phyloP scores from a whole-genome alignment of 176 grass and related monocot species.

The Aegilops longissima region DNA sequence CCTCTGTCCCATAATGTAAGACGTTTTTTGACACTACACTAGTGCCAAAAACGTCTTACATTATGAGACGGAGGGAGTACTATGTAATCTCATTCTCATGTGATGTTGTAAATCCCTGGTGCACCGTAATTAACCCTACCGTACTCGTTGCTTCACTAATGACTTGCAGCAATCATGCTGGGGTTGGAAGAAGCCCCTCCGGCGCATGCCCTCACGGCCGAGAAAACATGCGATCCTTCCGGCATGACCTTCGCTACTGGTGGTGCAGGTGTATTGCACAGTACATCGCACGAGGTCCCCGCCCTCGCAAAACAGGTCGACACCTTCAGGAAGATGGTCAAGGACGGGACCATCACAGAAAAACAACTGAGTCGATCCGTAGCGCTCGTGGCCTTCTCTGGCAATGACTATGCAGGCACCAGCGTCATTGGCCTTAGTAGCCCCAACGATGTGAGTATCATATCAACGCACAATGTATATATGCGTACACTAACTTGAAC shows the following conservation, averaged over 20 bases:
- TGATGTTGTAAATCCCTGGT: background rate
- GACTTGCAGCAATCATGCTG: constrained; percentile 20
- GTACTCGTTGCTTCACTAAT: background rate
- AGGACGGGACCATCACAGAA: background rate
- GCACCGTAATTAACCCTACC: background rate
- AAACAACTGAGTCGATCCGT: background rate
- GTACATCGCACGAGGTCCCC: background rate
- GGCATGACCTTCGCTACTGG: constrained; percentile 64
- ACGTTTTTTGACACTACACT: too few species aligned
- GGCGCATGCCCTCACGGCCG: background rate
- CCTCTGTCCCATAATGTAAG: too few species aligned
- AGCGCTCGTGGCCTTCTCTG: constrained; percentile 27
- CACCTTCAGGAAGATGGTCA: background rate
- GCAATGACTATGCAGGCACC: constrained; percentile 1
- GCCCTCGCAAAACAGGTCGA: background rate
- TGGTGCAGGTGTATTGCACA: constrained; percentile 33
- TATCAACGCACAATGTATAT: background rate
- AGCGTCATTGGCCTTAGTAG: background rate
- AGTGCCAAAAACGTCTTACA: background rate
- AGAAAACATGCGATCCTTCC: background rate
- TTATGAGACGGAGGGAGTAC: too few species aligned
- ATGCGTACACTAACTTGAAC: background rate
- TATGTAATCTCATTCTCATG: too few species aligned
- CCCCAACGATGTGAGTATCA: background rate
- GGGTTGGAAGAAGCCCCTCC: constrained; percentile 1